Evolutionary conservation across 1,139 yeast species (phyloP).

Genomic region (Protomyces lactucae-debilis): DNA sequence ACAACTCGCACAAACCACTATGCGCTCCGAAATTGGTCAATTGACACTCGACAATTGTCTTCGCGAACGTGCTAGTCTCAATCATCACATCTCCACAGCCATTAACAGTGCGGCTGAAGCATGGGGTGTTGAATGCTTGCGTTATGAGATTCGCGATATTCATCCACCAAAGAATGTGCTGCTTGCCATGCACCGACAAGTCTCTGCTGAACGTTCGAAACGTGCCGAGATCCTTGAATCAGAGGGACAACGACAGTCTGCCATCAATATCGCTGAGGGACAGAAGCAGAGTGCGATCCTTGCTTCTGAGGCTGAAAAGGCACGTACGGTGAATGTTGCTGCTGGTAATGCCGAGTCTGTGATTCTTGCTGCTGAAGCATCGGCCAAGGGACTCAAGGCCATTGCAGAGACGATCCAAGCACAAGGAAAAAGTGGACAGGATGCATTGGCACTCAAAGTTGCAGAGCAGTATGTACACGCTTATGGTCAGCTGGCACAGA

Average conservation of each 20-base stretch:
- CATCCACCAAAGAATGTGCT: slow-evolving; percentile 60
- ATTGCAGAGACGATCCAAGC: slow-evolving; percentile 63
- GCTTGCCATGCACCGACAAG: slow-evolving; percentile 46
- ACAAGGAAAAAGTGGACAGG: slow-evolving; percentile 60
- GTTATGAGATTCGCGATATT: slow-evolving; percentile 83
- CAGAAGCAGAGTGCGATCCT: slow-evolving; percentile 63
- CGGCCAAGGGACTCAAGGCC: slow-evolving; percentile 62
- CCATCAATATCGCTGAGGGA: slow-evolving; percentile 79
- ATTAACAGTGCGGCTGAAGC: slow-evolving; percentile 79
- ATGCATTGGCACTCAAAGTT: slow-evolving; percentile 71
- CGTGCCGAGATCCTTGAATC: slow-evolving; percentile 82
- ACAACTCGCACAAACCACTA: slow-evolving; percentile 84
- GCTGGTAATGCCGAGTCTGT: slow-evolving; percentile 44
- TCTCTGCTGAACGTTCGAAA: slow-evolving; percentile 77
- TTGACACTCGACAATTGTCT: slow-evolving; percentile 72
- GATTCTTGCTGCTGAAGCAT: slow-evolving; percentile 60
- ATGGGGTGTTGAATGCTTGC: slow-evolving; percentile 81
- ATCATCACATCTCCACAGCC: slow-evolving; percentile 66
- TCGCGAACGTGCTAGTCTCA: slow-evolving; percentile 61
- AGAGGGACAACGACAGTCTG: slow-evolving; percentile 75
- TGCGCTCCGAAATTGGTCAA: slow-evolving; percentile 85
- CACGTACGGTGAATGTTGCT: slow-evolving; percentile 61
- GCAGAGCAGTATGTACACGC: slow-evolving; percentile 82
- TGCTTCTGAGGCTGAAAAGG: slow-evolving; percentile 64
- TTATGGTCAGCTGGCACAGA: slow-evolving; percentile 77